Percentiles rank a stretch among this genome's conserved stretches.
Conservation (phyloP, 129 eudicot genomes). For the Ambrosia artemisiifolia region DNA sequence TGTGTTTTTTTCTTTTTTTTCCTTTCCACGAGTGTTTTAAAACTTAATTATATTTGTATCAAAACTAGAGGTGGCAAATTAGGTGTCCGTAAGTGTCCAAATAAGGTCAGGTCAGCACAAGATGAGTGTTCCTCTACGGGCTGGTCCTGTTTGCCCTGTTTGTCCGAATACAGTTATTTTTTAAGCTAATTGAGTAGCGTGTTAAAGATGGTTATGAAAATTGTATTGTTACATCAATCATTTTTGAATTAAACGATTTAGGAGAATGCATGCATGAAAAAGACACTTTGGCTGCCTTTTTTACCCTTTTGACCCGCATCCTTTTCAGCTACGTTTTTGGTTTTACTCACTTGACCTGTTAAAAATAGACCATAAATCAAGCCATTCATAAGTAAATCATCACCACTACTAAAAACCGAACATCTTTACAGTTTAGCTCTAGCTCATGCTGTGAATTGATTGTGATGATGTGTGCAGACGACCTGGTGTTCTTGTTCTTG, state of each 20-base stretch:
- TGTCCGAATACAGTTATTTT: not conserved
- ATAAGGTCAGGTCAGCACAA: not conserved
- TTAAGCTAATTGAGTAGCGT: not conserved
- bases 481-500: conserved; percentile 95
- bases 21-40: not conserved
- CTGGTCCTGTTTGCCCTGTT: not conserved
- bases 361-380: not conserved
- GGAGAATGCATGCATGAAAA: not conserved
- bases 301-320: not conserved
- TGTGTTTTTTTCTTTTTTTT: not conserved
- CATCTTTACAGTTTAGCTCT: not conserved
- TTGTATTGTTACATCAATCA: not conserved
- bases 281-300: not conserved
- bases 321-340: not conserved
- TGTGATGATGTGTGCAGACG: conserved; percentile 49
- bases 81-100: not conserved
- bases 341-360: not conserved
- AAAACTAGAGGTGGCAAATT: not conserved
- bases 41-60: not conserved
- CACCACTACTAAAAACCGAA: not conserved
- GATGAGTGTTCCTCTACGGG: not conserved
- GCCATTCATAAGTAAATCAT: not conserved
- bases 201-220: not conserved
- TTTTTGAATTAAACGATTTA: not conserved
- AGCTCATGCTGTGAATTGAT: not conserved